Evolutionary conservation across 2,329 filamentous ascomycete species (phyloP), one percentile per base, ranked within the genome.

Genomic region (Aspergillus calidoustus): DNA sequence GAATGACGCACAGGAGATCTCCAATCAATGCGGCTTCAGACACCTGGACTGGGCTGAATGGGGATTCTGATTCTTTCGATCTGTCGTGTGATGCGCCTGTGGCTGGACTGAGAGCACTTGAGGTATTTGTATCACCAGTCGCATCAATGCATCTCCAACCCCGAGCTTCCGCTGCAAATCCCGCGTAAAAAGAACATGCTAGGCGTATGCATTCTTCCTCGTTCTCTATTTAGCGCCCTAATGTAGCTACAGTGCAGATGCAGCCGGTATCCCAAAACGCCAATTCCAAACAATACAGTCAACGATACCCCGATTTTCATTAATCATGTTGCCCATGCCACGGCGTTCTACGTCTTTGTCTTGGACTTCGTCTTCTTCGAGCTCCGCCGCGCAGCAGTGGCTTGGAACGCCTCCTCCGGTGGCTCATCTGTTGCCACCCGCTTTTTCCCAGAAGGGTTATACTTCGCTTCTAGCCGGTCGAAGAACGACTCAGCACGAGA

Each of bases 381-480:
- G 52, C 76, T 79, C 69, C 74, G 78, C 60, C 78, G 74, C 51
- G 74, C 74, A 25, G 68, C 73, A 54, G 72, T 71, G 57, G 73
- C 78, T 53, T 71, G 79, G 69, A 88, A 88, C 15, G 84, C 83
- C 63, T 91, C 89, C 68, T 92, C 89, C 0, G 86, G 81, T 28
- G 85, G 86, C 71, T 87, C 85, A 56, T 85, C 83, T 66, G 70
- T 52, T 41, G 62, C 75, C 28, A 77, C 79, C 66, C 83, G 74
- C 62, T 78, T 79, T 64, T 76, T 81, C 59, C 71, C 72, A 30
- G 68, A 82, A 80, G 74, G 30, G 31, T 51, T 80, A 70, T 96
- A 96, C 78, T 94, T 96, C 53, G 88, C 90, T 61, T 91, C 91
- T 54, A 97, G 77, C 54, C 85, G 81, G 64, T 91, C 90, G 25